phyloP scores from a whole-genome alignment of 805 yeast species.

The Candida chauliodis region DNA sequence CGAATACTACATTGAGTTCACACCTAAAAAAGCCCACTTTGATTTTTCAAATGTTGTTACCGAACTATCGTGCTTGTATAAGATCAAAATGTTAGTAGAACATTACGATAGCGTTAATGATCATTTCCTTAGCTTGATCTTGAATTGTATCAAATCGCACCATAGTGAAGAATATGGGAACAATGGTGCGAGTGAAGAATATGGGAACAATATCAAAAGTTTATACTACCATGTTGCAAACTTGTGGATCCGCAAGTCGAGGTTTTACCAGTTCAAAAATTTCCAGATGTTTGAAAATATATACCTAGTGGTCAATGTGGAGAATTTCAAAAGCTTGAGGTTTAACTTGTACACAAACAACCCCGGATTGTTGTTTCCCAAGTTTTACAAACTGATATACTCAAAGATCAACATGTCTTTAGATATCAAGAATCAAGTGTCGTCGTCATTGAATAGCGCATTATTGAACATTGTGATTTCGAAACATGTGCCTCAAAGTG shows the following conservation, averaged over 20 bases:
- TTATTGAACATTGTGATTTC: conserved; percentile 4
- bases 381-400: conserved; percentile 18
- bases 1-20: conserved; percentile 8
- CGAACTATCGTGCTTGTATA: conserved; percentile 1
- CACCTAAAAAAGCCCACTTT: neutral
- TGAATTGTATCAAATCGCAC: neutral
- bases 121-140: neutral
- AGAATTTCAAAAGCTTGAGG: conserved; percentile 11
- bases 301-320: conserved; percentile 2
- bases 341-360: conserved; percentile 19
- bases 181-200: neutral
- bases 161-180: neutral
- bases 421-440: neutral
- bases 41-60: neutral
- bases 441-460: conserved; percentile 4
- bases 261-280: conserved; percentile 8
- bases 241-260: conserved; percentile 17
- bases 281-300: conserved; percentile 20
- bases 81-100: conserved; percentile 2
- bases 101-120: conserved; percentile 2
- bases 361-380: conserved; percentile 23
- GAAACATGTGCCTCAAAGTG: neutral
- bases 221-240: conserved; percentile 12
- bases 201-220: conserved; percentile 2
- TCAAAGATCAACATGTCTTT: neutral